A percentile compares a stretch with the other conserved stretches of the same genome.
These are phyloP conservation scores for Paramecium primaurelia DNA, from an alignment of 73 alveolate genomes.

Conservation along the genomic window DNA sequence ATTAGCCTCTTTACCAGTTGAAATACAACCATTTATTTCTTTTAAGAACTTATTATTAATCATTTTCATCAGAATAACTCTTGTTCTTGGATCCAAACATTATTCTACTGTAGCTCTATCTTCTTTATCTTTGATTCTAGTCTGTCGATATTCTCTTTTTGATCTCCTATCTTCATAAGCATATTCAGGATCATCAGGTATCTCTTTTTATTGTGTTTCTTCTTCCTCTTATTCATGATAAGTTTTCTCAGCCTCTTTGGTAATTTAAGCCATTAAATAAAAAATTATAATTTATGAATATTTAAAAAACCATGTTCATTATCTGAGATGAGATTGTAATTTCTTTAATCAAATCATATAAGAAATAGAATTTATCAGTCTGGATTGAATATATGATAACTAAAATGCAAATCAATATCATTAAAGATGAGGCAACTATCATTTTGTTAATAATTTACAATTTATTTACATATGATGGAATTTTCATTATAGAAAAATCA, in stretches of 20 bases:
- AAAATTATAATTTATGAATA: background rate
- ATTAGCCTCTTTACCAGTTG: slow-evolving; percentile 99
- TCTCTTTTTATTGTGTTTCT: background rate
- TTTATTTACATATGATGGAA: no score
- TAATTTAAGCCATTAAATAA: background rate
- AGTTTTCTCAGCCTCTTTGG: background rate
- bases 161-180: slow-evolving; percentile 12
- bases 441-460: no score
- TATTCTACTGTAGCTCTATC: slow-evolving; percentile 99
- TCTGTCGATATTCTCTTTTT: slow-evolving; percentile 76
- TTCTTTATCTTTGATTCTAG: slow-evolving; percentile 90
- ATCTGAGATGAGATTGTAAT: background rate
- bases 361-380: background rate
- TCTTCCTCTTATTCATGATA: background rate
- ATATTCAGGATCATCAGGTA: background rate
- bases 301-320: background rate
- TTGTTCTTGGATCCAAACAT: slow-evolving; percentile 98
- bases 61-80: slow-evolving; percentile 92
- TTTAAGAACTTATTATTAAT: slow-evolving; percentile 88
- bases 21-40: slow-evolving; percentile 97
- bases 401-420: background rate
- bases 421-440: no score
- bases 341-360: background rate
- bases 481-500: no score
- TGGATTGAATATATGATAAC: background rate